Conservation (phyloP, 164 flowering plant genomes). For the Vitis rotundifolia region DNA sequence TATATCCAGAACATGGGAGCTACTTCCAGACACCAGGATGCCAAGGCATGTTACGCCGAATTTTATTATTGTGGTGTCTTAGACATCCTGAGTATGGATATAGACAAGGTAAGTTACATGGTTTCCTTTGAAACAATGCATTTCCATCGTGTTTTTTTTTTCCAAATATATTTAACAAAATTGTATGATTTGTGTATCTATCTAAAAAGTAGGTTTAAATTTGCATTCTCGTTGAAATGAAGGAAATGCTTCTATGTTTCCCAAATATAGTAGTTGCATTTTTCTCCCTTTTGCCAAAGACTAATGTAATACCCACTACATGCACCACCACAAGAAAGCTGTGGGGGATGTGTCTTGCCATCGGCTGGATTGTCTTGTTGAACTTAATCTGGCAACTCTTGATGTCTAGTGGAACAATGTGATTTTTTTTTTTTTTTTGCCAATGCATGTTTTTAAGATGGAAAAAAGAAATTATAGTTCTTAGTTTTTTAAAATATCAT, state of each 20-base stretch:
- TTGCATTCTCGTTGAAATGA: not conserved
- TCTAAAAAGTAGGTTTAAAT: not conserved
- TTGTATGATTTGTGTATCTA: too few species aligned
- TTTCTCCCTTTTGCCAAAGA: too few species aligned
- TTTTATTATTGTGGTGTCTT: slow-evolving; percentile 88
- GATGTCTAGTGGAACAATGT: too few species aligned
- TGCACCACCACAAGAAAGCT: too few species aligned
- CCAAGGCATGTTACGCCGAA: slow-evolving; percentile 82
- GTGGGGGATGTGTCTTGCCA: too few species aligned
- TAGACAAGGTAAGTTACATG: slow-evolving; percentile 63
- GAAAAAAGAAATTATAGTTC: too few species aligned
- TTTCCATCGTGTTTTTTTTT: not conserved
- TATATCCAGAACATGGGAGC: slow-evolving; percentile 92
- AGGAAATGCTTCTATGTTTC: not conserved
- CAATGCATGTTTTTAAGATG: too few species aligned
- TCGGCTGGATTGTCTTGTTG: too few species aligned
- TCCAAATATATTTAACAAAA: not conserved
- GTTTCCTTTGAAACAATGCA: not conserved
- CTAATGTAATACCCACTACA: too few species aligned
- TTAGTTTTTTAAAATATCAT: too few species aligned
- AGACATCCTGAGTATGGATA: slow-evolving; percentile 87
- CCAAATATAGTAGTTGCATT: not conserved
- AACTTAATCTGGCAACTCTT: too few species aligned
- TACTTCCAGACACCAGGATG: slow-evolving; percentile 86
- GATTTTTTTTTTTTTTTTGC: too few species aligned